Percentiles rank a stretch among this genome's conserved stretches.
Evolutionary conservation across 78 protist genomes (phyloP).

Genomic region (Dictyostelium brefeldianum): DNA sequence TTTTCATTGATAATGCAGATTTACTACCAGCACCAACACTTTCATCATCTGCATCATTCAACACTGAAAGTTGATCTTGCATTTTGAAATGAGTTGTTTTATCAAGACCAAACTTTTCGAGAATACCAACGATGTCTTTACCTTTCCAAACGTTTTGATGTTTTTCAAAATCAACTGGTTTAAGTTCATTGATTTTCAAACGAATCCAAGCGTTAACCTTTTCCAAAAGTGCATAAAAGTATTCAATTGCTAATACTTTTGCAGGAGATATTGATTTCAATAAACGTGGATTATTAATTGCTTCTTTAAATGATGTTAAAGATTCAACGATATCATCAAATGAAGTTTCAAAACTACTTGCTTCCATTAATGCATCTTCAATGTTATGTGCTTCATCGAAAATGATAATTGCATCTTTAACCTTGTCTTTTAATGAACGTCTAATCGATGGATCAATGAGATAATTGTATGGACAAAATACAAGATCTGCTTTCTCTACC

Average conservation of each 20-base stretch:
- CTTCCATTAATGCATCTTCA: slow-evolving; percentile 65
- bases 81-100: background rate
- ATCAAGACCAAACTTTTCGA: slow-evolving; percentile 6
- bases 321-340: slow-evolving; percentile 23
- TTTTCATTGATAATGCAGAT: background rate
- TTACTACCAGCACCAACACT: background rate
- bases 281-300: background rate
- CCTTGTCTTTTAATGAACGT: background rate
- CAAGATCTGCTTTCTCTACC: slow-evolving; percentile 83
- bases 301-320: background rate
- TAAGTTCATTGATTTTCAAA: background rate
- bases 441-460: slow-evolving; percentile 90
- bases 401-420: slow-evolving; percentile 78
- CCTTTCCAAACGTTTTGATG: slow-evolving; percentile 17
- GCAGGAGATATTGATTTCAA: no score
- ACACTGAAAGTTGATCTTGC: background rate
- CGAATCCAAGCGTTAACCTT: slow-evolving; percentile 3
- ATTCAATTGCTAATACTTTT: background rate
- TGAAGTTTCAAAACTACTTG: slow-evolving; percentile 42
- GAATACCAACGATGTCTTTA: background rate
- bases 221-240: background rate
- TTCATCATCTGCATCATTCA: background rate
- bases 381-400: slow-evolving; percentile 95
- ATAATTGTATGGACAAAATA: slow-evolving; percentile 99
- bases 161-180: slow-evolving; percentile 45